Base-by-base conservation (phyloP, 1,284 basidiomycete genomes). In the Moesziomyces sp. region DNA sequence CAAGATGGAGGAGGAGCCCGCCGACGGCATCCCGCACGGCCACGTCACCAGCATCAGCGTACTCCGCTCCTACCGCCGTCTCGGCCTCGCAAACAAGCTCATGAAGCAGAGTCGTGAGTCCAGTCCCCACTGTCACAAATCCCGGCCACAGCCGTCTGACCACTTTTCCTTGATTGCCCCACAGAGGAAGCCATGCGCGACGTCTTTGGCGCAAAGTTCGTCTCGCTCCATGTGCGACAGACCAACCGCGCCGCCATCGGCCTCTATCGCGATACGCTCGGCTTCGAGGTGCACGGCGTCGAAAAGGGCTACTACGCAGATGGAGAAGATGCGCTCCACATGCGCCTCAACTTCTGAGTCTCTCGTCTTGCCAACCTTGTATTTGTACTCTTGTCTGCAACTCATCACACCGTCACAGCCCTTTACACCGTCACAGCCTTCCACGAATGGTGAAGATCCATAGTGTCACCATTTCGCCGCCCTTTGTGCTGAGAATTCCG, bases 1-100 rank as follows among this genome's bases (percentile, higher is more conserved):
- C 0, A 96, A 96, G 85, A 95, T 97, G 95, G 82, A 83, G 46
- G 82, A 83, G 59, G 81, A 83, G 47, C 82, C 82, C 5, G 62
- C 69, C n/a, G 79, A 84, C 52, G 82, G 81, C 16, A 66, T 83
- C n/a, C 78, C 79, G 5, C 81, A 83, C 53, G 82, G 82, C n/a
- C 82, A 84, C 60, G 82, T 84, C 21, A 84, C 82, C 19, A 78
- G 75, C 46, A 84, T 84, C 68, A 76, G 73, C 24, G 82, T 84
- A 6, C 77, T 84, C 9, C 70, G 82, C 16, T 77, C 78, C 5
- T 82, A 84, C 50, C 68, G 82, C 44, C 61, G 82, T 28, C 69
- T 84, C 4, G 81, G 82, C 16, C 63, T 84, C 4, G 82, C 82
- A 19, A 79, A 84, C 52, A 82, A 84, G 59, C 74, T 84, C 23